phyloP scores from a whole-genome alignment of 257 asterid species.

The Ophiorrhiza pumila region DNA sequence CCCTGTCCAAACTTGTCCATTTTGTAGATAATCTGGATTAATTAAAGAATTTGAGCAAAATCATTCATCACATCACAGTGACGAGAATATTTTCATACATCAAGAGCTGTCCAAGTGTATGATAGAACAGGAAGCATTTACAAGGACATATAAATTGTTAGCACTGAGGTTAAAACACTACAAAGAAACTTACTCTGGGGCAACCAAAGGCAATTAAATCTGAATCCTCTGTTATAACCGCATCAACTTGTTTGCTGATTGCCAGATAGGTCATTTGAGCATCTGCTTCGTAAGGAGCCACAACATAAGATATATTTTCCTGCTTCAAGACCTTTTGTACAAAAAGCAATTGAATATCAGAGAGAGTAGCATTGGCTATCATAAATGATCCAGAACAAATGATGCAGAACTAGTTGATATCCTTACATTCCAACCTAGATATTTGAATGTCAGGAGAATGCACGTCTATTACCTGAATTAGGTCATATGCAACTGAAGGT shows the following conservation, averaged over 20 bases:
- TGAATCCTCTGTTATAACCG: conserved; percentile 93
- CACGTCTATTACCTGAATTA: conserved; percentile 65
- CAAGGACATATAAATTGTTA: no score
- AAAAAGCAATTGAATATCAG: conserved; percentile 16
- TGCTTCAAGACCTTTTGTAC: conserved; percentile 60
- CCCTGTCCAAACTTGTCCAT: conserved; percentile 99
- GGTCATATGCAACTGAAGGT: conserved; percentile 87
- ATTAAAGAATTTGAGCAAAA: conserved; percentile 16
- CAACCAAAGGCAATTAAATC: conserved; percentile 94
- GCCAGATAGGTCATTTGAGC: conserved; percentile 96
- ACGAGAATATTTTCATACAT: not conserved
- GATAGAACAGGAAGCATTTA: not conserved
- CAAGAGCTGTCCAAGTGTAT: not conserved
- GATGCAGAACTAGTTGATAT: not conserved
- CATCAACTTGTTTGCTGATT: conserved; percentile 74
- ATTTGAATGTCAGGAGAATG: not conserved
- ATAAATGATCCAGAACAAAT: conserved; percentile 10
- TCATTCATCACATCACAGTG: not conserved
- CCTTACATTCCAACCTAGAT: not conserved
- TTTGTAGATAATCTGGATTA: conserved; percentile 79
- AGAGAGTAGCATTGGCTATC: not conserved
- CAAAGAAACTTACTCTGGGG: conserved; percentile 70
- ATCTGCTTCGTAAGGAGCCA: conserved; percentile 99
- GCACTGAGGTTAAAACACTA: not conserved
- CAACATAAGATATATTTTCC: conserved; percentile 67